These are phyloP conservation scores for Pouteria glomerata DNA, from an alignment of 148 eudicot species.

Conservation along the genomic window DNA sequence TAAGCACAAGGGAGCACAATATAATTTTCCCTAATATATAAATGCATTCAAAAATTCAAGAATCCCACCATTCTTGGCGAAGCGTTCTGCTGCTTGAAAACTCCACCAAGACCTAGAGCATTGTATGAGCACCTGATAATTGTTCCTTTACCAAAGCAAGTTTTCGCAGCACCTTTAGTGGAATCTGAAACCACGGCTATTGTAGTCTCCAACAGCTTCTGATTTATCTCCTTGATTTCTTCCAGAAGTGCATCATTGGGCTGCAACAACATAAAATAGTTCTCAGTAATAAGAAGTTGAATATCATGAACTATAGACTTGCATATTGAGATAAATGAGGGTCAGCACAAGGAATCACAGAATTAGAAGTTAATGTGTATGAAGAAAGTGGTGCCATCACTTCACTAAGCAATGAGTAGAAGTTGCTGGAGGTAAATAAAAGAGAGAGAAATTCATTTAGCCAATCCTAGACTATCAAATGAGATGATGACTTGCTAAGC, in stretches of 20 bases:
- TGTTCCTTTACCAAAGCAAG: slow-evolving; percentile 22
- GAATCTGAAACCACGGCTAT: slow-evolving; percentile 18
- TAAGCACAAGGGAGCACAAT: too few relatives aligned
- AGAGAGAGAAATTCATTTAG: neutral
- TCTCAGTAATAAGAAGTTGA: neutral
- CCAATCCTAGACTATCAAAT: neutral
- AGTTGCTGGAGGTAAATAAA: neutral
- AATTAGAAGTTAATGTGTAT: neutral
- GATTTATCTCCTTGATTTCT: slow-evolving; percentile 32
- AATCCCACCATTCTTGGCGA: slow-evolving; percentile 15
- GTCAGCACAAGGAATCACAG: neutral
- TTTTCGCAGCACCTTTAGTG: slow-evolving; percentile 7
- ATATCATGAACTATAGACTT: neutral
- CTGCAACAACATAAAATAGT: slow-evolving; percentile 15
- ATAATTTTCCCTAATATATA: too few relatives aligned
- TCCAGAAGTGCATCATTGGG: slow-evolving; percentile 10
- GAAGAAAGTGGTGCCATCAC: neutral
- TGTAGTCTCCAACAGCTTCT: slow-evolving; percentile 23
- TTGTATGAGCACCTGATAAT: slow-evolving; percentile 25
- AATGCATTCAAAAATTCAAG: neutral
- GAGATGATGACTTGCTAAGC: neutral
- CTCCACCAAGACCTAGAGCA: slow-evolving; percentile 12
- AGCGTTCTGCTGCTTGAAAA: slow-evolving; percentile 12
- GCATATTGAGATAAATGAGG: neutral
- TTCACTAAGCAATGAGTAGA: neutral